Evolutionary conservation across 768 basidiomycete genomes (phyloP), one percentile per base, ranked within the genome.

Genomic region (Lyophyllum semitale): DNA sequence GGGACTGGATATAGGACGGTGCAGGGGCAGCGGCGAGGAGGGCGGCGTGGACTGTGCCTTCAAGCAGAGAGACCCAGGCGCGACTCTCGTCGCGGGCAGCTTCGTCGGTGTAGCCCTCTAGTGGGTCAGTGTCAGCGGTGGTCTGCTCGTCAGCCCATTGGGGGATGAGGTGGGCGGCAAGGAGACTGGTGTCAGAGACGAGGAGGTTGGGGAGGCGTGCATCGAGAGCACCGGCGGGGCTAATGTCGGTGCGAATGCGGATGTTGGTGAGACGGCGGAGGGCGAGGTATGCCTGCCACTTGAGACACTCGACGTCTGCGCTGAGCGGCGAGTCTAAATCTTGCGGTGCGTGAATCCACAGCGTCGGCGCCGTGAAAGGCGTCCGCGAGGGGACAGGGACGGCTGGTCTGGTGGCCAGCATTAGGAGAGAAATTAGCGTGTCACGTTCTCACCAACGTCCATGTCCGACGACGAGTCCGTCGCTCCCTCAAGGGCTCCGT

Each of bases 221-320:
- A 54, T 84, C 88, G 35, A 90, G 70, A 5, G 83, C 87, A 30
- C 92, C 92, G 49, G 89, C 84, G 22, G 82, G 75, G 15, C 80
- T 67, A 26, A 94, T 75, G 68, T 93, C 88, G 73, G 83, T 88
- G 41, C 89, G 83, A 13, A 92, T 67, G 20, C 69, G 71, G 51
- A 90, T 70, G 61, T 68, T 58, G 18, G 62, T 65, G 55, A 89
- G 64, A 8, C 83, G 84, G 54, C 88, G 85, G 45, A 88, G 82
- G 23, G 87, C 86, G 45, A 90, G 76, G 62, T 88, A 92, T 0
- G 92, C 89, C 69, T 94, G 92, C 91, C 91, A 93, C 71, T 91
- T 93, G 66, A 94, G 81, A 67, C 91, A 93, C 62, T 93, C 90
- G 61, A 93, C 85, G 71, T 93, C 91, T 50, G 77, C 68, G 70